Evolutionary conservation across 805 yeast species (phyloP).

Genomic region (Pichia cephalocereana): DNA sequence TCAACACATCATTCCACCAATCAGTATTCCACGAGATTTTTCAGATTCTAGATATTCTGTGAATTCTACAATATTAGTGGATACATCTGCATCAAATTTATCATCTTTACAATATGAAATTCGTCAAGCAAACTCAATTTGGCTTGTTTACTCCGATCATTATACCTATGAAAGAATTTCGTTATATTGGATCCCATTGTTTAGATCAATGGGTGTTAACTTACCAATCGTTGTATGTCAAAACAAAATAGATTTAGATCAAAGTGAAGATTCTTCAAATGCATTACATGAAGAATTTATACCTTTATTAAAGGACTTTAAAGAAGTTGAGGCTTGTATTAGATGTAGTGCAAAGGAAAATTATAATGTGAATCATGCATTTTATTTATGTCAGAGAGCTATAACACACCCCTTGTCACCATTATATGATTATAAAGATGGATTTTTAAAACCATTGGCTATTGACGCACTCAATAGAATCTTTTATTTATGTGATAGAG

Average conservation of each 20-base stretch:
- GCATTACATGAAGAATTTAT: slow-evolving; percentile 69
- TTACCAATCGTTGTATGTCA: slow-evolving; percentile 88
- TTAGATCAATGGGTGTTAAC: slow-evolving; percentile 88
- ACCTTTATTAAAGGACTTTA: slow-evolving; percentile 80
- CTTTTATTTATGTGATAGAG: slow-evolving; percentile 77
- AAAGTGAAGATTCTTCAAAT: slow-evolving; percentile 29
- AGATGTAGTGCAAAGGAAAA: slow-evolving; percentile 80
- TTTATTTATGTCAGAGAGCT: slow-evolving; percentile 87
- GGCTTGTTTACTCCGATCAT: slow-evolving; percentile 92
- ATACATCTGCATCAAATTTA: slow-evolving; percentile 66
- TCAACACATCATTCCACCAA: slow-evolving; percentile 73
- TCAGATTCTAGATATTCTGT: slow-evolving; percentile 51
- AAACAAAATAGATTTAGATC: slow-evolving; percentile 37
- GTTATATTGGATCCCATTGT: slow-evolving; percentile 89
- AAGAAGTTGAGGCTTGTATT: slow-evolving; percentile 89
- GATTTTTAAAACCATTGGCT: slow-evolving; percentile 69
- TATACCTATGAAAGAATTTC: slow-evolving; percentile 90
- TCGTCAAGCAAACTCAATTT: slow-evolving; percentile 78
- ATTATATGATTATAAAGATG: slow-evolving; percentile 83
- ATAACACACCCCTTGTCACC: slow-evolving; percentile 92
- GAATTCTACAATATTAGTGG: slow-evolving; percentile 63
- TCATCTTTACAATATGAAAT: slow-evolving; percentile 58
- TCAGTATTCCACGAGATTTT: slow-evolving; percentile 71
- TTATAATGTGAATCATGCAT: slow-evolving; percentile 82
- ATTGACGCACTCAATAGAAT: slow-evolving; percentile 68